These are phyloP conservation scores for Sugiyamaella lignohabitans DNA, from an alignment of 805 yeast species.

Conservation along the genomic window DNA sequence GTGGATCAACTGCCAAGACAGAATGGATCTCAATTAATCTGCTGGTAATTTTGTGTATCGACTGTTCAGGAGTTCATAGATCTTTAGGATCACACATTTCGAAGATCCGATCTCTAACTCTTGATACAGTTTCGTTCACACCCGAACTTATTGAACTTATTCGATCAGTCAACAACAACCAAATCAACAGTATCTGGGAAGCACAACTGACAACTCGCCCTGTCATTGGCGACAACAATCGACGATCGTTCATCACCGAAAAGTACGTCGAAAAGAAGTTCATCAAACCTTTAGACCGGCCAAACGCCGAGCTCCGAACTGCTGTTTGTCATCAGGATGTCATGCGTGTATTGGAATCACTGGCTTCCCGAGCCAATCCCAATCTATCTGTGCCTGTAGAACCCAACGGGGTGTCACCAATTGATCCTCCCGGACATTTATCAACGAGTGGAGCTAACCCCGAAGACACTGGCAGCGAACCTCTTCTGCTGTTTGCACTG, in stretches of 20 bases:
- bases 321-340: conserved; percentile 32
- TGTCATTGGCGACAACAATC: conserved; percentile 37
- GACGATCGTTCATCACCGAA: conserved; percentile 53
- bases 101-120: conserved; percentile 68
- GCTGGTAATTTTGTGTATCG: conserved; percentile 67
- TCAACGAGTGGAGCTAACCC: conserved; percentile 1
- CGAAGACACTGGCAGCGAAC: conserved; percentile 17
- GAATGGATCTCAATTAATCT: conserved; percentile 85
- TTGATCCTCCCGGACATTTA: too few relatives aligned
- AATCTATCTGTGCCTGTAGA: conserved; percentile 21
- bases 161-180: conserved; percentile 47
- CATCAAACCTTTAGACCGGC: conserved; percentile 31
- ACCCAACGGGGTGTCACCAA: conserved; percentile 5
- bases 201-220: conserved; percentile 26
- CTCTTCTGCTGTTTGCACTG: conserved; percentile 31
- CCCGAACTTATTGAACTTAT: conserved; percentile 55
- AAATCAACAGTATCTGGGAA: conserved; percentile 59
- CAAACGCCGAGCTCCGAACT: conserved; percentile 30
- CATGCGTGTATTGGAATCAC: conserved; percentile 27
- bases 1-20: conserved; percentile 55
- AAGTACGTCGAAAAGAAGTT: conserved; percentile 58
- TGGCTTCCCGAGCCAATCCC: conserved; percentile 37
- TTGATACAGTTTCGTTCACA: conserved; percentile 55
- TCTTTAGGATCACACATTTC: conserved; percentile 77
- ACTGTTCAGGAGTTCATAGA: conserved; percentile 85